phyloP scores from a whole-genome alignment of 2,329 filamentous ascomycete genomes.

The Corniculantispora saksenae region DNA sequence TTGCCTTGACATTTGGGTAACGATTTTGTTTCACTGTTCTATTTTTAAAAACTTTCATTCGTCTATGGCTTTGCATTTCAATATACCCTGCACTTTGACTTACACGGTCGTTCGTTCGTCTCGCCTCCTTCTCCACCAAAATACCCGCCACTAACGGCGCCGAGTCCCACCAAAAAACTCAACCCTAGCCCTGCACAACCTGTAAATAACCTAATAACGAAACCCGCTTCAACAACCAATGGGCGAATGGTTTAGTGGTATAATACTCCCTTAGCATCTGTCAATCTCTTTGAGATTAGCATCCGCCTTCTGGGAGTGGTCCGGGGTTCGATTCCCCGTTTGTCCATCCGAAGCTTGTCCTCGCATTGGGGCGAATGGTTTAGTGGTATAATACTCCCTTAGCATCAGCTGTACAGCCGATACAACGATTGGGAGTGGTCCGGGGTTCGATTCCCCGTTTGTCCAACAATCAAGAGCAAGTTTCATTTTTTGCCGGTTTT shows the following conservation, averaged over 20 bases:
- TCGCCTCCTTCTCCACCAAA: not conserved
- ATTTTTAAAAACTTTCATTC: not conserved
- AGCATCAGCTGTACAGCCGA: slow-evolving; percentile 14
- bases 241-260: slow-evolving; percentile 23
- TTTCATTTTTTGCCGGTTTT: slow-evolving; percentile 18
- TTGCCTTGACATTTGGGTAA: slow-evolving; percentile 17
- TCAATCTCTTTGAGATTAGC: not conserved
- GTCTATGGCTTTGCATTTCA: not conserved
- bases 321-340: slow-evolving; percentile 24
- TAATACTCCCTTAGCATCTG: slow-evolving; percentile 21
- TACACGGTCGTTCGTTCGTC: not conserved
- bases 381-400: slow-evolving; percentile 24
- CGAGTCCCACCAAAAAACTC: not conserved
- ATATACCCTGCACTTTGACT: slow-evolving; percentile 6
- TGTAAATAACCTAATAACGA: slow-evolving; percentile 17
- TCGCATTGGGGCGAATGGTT: slow-evolving; percentile 20
- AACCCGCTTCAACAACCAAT: slow-evolving; percentile 8
- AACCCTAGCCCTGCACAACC: slow-evolving; percentile 17
- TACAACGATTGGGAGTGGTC: slow-evolving; percentile 21
- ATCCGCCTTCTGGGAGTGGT: slow-evolving; percentile 18
- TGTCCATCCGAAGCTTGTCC: slow-evolving; percentile 17
- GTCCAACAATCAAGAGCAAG: slow-evolving; percentile 12
- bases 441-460: slow-evolving; percentile 23
- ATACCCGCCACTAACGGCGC: not conserved
- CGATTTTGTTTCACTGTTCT: slow-evolving; percentile 1